Conservation (phyloP, 179 eudicot genomes). For the Vitellaria paradoxa region DNA sequence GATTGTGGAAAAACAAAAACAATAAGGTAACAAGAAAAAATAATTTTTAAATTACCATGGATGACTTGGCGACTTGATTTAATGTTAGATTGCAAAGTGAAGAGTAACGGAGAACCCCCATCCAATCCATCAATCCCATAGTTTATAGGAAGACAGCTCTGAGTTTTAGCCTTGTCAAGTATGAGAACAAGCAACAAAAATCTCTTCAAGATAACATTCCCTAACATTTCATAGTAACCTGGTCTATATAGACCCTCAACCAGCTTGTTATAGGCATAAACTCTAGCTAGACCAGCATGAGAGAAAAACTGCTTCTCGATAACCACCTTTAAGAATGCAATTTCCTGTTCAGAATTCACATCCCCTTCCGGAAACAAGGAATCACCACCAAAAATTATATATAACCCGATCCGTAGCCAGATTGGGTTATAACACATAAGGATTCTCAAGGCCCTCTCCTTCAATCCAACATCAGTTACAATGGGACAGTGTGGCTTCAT, state of each 20-base stretch:
- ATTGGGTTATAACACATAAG: conserved; percentile 76
- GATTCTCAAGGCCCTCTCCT: conserved; percentile 64
- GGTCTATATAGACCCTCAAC: conserved; percentile 94
- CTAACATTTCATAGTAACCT: conserved; percentile 81
- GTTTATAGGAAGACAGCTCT: conserved; percentile 72
- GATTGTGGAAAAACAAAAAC: conserved; percentile 2
- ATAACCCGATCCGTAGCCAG: conserved; percentile 86
- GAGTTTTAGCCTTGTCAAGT: conserved; percentile 81
- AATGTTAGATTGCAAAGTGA: conserved; percentile 52
- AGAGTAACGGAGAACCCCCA: conserved; percentile 93
- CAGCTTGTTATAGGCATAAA: conserved; percentile 82
- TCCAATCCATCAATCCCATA: conserved; percentile 96
- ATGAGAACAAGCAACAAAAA: conserved; percentile 79
- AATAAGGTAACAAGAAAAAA: conserved; percentile 5
- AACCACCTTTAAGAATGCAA: conserved; percentile 75
- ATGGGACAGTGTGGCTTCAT: conserved; percentile 93
- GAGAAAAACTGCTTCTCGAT: conserved; percentile 81
- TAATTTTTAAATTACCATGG: conserved; percentile 43
- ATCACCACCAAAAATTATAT: conserved; percentile 84
- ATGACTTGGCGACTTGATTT: conserved; percentile 86
- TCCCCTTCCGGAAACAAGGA: conserved; percentile 68
- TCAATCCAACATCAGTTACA: conserved; percentile 91
- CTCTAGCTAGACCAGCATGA: conserved; percentile 74
- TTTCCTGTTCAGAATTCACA: conserved; percentile 61
- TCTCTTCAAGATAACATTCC: conserved; percentile 81